Evolutionary conservation across 2,329 filamentous ascomycete genomes (phyloP), one percentile per base, ranked within the genome.

Genomic region (Trichoderma aggressivum): DNA sequence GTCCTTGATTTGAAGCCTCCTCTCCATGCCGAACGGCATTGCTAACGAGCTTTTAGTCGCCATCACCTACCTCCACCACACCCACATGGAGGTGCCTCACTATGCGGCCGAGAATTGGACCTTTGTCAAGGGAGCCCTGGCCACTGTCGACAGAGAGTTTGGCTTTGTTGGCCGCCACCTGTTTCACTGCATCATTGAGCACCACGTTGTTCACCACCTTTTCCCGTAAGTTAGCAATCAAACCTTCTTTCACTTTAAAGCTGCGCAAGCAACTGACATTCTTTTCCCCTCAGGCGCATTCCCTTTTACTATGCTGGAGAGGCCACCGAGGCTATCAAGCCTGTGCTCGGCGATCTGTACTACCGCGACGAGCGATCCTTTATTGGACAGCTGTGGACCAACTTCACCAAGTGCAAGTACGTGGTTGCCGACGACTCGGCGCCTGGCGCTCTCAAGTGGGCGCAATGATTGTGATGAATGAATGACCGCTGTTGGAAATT

Each of bases 31-130:
- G 10, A 61, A 21, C 14, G 14, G 30, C 10, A 26, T 34, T 28
- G 56, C 66, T 69, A 32, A 69, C 12, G 6, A 7, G n/a, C 16
- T 28, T 65, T 36, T 53, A 89, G 90, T 93, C 24, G 90, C 90
- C 73, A 92, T 93, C 78, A 93, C 91, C 61, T 93, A 91, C 81
- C 89, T 93, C 24, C 91, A 93, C 81, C 91, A 93, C 65, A 74
- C 73, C 3, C 66, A 70, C 34, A 58, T 69, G 32, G 21, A 72
- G 43, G 62, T 74, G 43, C 84, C 86, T 3, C 85, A 89, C 75
- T 89, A 87, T 78, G 83, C 84, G 34, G 82, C 84, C 10, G 83
- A 85, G 55, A 82, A 83, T 63, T 91, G 89, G 89, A 89, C 86
- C 34, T 91, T 87, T 76, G 83, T 87, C 74, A 86, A 87, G 74